Evolutionary conservation across 2,329 filamentous ascomycete genomes (phyloP).

Genomic region (Cladosporium velox): DNA sequence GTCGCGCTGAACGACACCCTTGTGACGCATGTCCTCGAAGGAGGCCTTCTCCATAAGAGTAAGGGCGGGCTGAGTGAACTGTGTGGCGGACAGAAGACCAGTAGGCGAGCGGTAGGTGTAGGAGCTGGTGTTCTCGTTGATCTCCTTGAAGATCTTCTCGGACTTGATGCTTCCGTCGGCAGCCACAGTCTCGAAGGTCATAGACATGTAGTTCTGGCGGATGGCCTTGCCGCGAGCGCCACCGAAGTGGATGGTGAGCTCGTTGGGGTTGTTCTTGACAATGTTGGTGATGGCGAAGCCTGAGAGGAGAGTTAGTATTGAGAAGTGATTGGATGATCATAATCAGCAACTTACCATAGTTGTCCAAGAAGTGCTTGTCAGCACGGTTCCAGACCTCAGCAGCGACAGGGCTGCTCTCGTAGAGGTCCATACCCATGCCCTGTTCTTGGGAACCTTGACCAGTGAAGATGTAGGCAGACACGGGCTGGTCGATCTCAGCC

Average conservation of each 20-base stretch:
- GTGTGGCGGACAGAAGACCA: constrained; percentile 91
- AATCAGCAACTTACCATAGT: constrained; percentile 71
- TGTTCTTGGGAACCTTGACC: constrained; percentile 98
- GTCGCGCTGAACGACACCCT: constrained; percentile 92
- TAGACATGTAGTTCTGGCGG: constrained; percentile 98
- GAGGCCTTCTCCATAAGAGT: constrained; percentile 99
- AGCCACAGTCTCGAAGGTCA: constrained; percentile 98
- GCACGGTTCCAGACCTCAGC: constrained; percentile 98
- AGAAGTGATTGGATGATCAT: not conserved
- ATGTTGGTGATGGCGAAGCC: constrained; percentile 98
- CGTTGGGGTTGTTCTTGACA: constrained; percentile 99
- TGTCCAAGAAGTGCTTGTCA: constrained; percentile 97
- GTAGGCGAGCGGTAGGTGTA: constrained; percentile 97
- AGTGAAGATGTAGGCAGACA: constrained; percentile 96
- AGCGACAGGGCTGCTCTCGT: constrained; percentile 87
- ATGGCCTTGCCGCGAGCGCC: constrained; percentile 96
- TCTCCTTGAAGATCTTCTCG: constrained; percentile 99
- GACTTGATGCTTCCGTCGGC: constrained; percentile 92
- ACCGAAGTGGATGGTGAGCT: constrained; percentile 97
- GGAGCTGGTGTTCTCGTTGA: constrained; percentile 85
- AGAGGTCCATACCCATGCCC: constrained; percentile 99
- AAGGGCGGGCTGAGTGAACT: constrained; percentile 96
- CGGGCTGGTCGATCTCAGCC: constrained; percentile 96
- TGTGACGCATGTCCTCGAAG: constrained; percentile 98
- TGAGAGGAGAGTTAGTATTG: constrained; percentile 38